Percentiles rank a stretch among this genome's conserved stretches.
Conservation (phyloP, 129 eudicot genomes). For the Chrysanthemum lavandulifolium region DNA sequence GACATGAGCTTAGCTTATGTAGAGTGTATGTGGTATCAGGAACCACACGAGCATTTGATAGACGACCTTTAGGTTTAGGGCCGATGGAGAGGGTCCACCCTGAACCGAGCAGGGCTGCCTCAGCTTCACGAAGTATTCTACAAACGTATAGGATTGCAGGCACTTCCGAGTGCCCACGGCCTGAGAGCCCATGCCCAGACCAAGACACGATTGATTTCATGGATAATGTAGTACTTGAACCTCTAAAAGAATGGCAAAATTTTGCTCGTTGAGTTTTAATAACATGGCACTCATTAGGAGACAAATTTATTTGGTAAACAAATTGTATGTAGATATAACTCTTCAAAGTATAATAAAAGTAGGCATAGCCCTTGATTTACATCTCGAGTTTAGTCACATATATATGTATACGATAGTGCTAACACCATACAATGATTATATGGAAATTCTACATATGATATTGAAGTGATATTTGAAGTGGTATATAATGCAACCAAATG, state of each 20-base stretch:
- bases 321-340: not conserved
- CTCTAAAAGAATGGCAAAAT: conserved; percentile 6
- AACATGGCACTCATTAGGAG: too few species aligned
- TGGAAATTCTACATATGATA: not conserved
- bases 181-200: not conserved
- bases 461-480: conserved; percentile 9
- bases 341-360: not conserved
- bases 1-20: conserved; percentile 60
- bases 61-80: conserved; percentile 50
- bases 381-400: not conserved
- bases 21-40: conserved; percentile 72
- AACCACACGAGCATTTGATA: conserved; percentile 57
- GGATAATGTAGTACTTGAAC: not conserved
- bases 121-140: conserved; percentile 15
- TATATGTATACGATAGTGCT: not conserved
- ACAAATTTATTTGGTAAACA: not conserved
- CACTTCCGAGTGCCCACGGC: too few species aligned
- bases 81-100: not conserved
- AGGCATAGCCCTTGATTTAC: not conserved
- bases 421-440: not conserved
- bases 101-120: conserved; percentile 15
- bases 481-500: conserved; percentile 15
- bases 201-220: conserved; percentile 2
- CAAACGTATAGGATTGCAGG: not conserved
- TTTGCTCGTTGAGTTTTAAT: not conserved